Base-by-base conservation (phyloP, 1,139 yeast genomes). In the Saccharomycopsis hybrid region DNA sequence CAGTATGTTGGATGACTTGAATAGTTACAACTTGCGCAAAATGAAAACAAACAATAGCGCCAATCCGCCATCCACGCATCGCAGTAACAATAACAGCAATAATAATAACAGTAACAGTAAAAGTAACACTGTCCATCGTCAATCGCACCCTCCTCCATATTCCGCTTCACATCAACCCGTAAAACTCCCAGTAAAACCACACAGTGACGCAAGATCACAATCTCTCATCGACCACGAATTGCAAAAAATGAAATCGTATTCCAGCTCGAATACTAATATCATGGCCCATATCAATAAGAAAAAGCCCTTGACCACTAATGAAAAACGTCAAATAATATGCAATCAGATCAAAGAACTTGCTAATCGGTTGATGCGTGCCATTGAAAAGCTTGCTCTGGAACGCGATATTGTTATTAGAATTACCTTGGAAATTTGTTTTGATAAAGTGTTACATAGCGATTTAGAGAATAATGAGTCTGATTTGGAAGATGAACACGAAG, bases 381-480 rank as follows among this genome's bases (percentile, higher is more conserved):
- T 48, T 2, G 47, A 46, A 32, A 3, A 31, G 5, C 18, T 51
- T 28, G 50, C 52, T 8, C n/a, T 5, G 11, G 36, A 40, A 8
- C 38, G 29, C 4, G n/a, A 42, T 24, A 36, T 51, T 24, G 37
- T 27, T 5, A 40, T 53, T 5, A 41, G 32, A 8, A 53, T 53
- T 13, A 51, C 54, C 8, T 46, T 53, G n/a, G 55, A 53, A 38
- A 43, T 53, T 35, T 53, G 55, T 39, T 44, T 44, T 43, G 54
- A 53, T 45, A 47, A 53, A 25, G 29, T 46, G 11, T 27, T 48
- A 25, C 50, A 49, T 18, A 43, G 40, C 8, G 48, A 43, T 27
- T n/a, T 42, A 9, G 50, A 48, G 13, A 43, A 48, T 31, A 48
- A 50, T 33, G 48, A 48, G 11, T 28, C 30, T 32, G 50, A 46